Conservation (phyloP, 2,329 filamentous ascomycete species). For the Stemphylium vesicarium region DNA sequence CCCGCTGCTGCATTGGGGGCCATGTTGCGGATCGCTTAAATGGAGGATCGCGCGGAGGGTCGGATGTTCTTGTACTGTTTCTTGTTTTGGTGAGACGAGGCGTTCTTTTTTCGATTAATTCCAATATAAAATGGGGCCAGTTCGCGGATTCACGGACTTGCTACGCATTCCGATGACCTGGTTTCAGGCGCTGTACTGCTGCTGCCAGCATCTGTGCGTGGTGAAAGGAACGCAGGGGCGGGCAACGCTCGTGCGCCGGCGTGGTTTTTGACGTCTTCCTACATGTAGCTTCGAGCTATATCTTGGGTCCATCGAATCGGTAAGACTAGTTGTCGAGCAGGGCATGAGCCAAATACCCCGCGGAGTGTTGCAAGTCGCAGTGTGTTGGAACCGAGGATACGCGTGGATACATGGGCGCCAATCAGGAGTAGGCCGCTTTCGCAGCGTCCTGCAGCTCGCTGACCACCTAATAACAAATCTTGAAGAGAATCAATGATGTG, state of each 20-base stretch:
- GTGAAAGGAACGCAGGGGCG: not conserved
- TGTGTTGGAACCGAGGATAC: not conserved
- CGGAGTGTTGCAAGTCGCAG: not conserved
- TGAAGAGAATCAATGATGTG: not conserved
- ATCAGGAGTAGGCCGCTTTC: not conserved
- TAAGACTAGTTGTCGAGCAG: no score
- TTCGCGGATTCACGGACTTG: not conserved
- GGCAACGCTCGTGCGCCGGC: not conserved
- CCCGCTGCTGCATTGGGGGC: not conserved
- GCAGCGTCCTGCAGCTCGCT: no score
- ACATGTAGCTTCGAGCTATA: not conserved
- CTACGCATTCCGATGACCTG: slow-evolving; percentile 2
- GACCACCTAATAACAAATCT: not conserved
- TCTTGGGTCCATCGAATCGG: no score
- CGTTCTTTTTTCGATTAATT: no score
- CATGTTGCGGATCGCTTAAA: not conserved
- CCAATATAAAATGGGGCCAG: no score
- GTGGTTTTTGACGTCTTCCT: not conserved
- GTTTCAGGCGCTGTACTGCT: not conserved
- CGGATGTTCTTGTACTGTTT: not conserved
- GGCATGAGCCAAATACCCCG: no score
- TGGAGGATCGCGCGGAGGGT: slow-evolving; percentile 5
- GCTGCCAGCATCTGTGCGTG: not conserved
- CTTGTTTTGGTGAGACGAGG: not conserved
- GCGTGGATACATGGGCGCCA: not conserved